Base-by-base conservation (phyloP, 257 asterid genomes). In the Eucommia ulmoides region DNA sequence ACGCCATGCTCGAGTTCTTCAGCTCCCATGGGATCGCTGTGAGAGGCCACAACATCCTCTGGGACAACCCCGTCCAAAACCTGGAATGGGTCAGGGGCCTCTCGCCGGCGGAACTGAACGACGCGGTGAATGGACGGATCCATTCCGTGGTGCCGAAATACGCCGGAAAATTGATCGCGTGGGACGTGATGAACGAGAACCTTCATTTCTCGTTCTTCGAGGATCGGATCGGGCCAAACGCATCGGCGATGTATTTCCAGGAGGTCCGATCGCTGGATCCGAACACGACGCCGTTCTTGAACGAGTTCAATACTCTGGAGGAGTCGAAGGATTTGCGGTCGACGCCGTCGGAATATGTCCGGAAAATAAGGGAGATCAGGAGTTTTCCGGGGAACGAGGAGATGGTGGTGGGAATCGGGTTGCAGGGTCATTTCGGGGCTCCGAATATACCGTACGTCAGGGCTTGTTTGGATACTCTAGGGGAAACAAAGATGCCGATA, bases 181-280 rank as follows among this genome's bases (percentile, higher is more conserved):
- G 89, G 89, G 89, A 80, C 20, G 76, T 77, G 0, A 53, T 80
- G 61, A 80, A 80, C 51, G 89, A 76, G 76, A 76, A 80, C 23
- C 7, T 80, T 46, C 85, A 80, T 62, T 49, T 53, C 69, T 53
- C 72, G 0, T 75, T 53, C n/a, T 76, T 45, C 24, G 91, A 80
- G 48, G 69, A 70, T 1, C 54, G 52, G 4, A 33, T 80, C 22
- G 80, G 85, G 16, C 62, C 63, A 0, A 72, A 77, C 12, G 76
- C 82, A 2, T 77, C 85, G 0, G 80, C 82, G 3, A 68, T 77
- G 66, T 52, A 74, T 20, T 76, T 54, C 56, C 73, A 80, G 66
- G 66, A 71, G 11, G 70, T 63, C 1, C 73, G 61, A 0, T 73
- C 80, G 1, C 10, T 80, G 19, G 82, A 71, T 52, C 65, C 69